phyloP scores from a whole-genome alignment of 139 green algal species.

The Tetradesmus obliquus region DNA sequence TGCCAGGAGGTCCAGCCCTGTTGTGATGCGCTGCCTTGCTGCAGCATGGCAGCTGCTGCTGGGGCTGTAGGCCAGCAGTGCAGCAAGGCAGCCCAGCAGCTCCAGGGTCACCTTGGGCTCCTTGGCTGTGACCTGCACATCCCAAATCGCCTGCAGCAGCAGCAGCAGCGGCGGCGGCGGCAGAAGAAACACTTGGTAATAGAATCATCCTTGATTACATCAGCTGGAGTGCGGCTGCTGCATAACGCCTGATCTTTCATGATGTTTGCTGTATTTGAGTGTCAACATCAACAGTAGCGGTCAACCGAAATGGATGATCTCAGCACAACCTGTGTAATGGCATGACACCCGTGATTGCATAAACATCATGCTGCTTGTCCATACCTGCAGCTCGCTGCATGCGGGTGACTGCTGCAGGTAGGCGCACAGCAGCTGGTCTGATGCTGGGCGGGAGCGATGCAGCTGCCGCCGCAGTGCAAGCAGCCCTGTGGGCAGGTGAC shows the following conservation, averaged over 20 bases:
- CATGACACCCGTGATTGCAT: not conserved
- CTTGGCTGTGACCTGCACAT: constrained; percentile 42
- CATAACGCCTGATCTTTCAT: no score
- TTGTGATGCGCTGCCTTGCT: not conserved
- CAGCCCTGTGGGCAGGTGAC: not conserved
- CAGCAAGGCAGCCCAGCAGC: not conserved
- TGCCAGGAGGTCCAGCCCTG: not conserved
- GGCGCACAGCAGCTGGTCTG: constrained; percentile 16
- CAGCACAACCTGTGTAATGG: not conserved
- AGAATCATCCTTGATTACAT: no score
- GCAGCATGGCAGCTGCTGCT: constrained; percentile 3
- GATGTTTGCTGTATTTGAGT: no score
- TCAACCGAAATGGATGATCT: no score
- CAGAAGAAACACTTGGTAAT: not conserved
- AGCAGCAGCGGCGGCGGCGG: not conserved
- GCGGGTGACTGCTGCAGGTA: constrained; percentile 33
- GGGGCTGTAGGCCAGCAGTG: constrained; percentile 20
- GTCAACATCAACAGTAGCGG: no score
- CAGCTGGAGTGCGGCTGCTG: no score
- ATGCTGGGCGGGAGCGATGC: constrained; percentile 2
- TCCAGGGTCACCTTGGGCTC: constrained; percentile 8
- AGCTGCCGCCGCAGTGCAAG: not conserved
- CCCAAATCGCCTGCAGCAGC: constrained; percentile 49
- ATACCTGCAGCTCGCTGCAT: not conserved
- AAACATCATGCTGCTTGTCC: not conserved